phyloP scores from a whole-genome alignment of 2,329 filamentous ascomycete species.

The Meredithiella fracta region DNA sequence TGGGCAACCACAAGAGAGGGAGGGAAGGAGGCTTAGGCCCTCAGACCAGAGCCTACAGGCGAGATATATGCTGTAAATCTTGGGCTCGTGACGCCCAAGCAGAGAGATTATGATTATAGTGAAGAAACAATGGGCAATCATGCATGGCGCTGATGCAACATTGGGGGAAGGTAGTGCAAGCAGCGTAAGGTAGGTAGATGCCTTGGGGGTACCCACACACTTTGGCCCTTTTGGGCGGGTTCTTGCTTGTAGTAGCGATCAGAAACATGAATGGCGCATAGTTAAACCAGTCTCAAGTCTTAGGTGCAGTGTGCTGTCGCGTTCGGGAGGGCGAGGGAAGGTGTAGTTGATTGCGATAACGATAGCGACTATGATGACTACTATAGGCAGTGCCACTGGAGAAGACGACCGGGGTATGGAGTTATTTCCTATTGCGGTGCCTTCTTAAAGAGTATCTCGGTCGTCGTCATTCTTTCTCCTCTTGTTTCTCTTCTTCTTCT shows the following conservation, averaged over 20 bases:
- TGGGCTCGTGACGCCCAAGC: background rate
- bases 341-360: background rate
- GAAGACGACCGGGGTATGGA: background rate
- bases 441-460: slow-evolving; percentile 6
- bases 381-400: background rate
- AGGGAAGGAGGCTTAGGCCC: too few species aligned
- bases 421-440: background rate
- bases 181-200: background rate
- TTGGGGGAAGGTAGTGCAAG: background rate
- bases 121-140: slow-evolving; percentile 1
- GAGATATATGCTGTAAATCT: too few species aligned
- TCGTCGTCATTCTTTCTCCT: slow-evolving; percentile 7
- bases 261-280: background rate
- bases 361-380: background rate
- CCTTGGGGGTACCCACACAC: background rate
- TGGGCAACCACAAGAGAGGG: background rate
- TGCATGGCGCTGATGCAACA: background rate
- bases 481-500: background rate
- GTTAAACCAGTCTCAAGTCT: slow-evolving; percentile 3
- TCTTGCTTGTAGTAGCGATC: background rate
- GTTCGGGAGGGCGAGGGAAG: background rate
- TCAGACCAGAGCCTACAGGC: too few species aligned
- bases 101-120: background rate
- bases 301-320: background rate
- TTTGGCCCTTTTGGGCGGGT: slow-evolving; percentile 7